Conservation (phyloP, 129 eudicot species). For the Flaveria linearis region DNA sequence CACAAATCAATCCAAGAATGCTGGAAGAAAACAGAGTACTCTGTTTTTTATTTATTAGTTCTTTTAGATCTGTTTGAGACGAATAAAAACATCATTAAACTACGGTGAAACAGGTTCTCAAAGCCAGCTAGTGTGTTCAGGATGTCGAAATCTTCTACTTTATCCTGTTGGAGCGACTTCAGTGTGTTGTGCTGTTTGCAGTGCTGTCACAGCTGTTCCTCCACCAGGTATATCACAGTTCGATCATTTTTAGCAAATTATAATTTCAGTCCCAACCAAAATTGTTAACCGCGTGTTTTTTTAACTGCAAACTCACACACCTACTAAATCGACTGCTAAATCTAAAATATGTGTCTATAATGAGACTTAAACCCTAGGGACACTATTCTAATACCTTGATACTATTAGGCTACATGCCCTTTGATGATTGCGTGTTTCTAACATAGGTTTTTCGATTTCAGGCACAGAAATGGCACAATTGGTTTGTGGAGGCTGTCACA, state of each 20-base stretch:
- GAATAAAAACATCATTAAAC: not conserved
- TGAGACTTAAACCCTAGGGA: too few species aligned
- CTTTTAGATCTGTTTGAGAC: not conserved
- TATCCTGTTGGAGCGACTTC: conserved; percentile 77
- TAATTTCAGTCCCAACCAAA: not conserved
- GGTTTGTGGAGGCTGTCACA: conserved; percentile 85
- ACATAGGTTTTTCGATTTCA: conserved; percentile 16
- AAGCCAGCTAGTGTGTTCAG: conserved; percentile 78
- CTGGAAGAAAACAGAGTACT: conserved; percentile 29
- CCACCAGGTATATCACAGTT: conserved; percentile 62
- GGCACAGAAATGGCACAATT: conserved; percentile 88
- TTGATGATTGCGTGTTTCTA: not conserved
- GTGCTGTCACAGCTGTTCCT: conserved; percentile 75
- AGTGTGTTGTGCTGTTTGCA: conserved; percentile 81
- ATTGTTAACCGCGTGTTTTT: not conserved
- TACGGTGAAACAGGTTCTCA: conserved; percentile 50
- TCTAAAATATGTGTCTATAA: too few species aligned
- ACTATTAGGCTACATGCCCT: too few species aligned
- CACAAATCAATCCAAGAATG: conserved; percentile 15
- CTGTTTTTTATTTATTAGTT: conserved; percentile 7
- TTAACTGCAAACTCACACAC: too few species aligned
- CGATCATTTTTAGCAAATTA: not conserved
- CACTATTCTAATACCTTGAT: too few species aligned
- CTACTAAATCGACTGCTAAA: too few species aligned
- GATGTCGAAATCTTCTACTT: conserved; percentile 69